Base-by-base conservation (phyloP, 768 basidiomycete genomes). In the Piloderma croceum region DNA sequence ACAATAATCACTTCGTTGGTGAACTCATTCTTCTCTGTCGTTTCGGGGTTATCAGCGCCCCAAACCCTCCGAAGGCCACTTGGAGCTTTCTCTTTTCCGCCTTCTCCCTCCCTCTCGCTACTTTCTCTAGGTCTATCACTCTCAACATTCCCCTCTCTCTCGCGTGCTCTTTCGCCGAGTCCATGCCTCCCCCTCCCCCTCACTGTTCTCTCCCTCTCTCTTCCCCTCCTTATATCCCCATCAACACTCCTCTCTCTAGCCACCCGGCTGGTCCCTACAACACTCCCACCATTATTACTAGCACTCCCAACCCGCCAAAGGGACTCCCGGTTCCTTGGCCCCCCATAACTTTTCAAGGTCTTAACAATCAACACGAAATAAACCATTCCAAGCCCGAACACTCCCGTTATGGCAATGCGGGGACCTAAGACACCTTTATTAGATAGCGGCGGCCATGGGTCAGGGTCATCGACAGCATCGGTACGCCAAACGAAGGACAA, bases 401-500 rank as follows among this genome's bases (percentile, higher is more conserved):
- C 58, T 2, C 51, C 52, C 0, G 84, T 77, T 34, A 87, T 62
- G 0, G 61, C 67, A 18, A 83, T 62, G 15, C 84, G 73, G 3
- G 77, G 68, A 3, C 65, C 75, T 4, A 82, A 57, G 1, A 67
- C 71, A 4, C 63, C 67, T 0, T 42, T 42, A 0, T 62, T 49
- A 4, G 63, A 57, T 1, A 80, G 64, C 6, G 63, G 63, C 10
- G 52, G 46, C 2, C 65, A 64, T 7, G 46, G 46, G 3, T 53
- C 33, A 2, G 54, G 50, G 33, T 82, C 74, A 10, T 56, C 27
- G 2, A 62, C 61, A 0, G 76, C 70, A 12, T 80, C 82, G 0
- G 73, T 72, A 31, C 77, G 68, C 83, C 81, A 84, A 38, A 83
- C 69, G 46, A 74, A 87, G 6, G 77, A 70, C 23, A 83, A 64